Evolutionary conservation across 306 rosid species (phyloP).

Genomic region (Acacia confusa): DNA sequence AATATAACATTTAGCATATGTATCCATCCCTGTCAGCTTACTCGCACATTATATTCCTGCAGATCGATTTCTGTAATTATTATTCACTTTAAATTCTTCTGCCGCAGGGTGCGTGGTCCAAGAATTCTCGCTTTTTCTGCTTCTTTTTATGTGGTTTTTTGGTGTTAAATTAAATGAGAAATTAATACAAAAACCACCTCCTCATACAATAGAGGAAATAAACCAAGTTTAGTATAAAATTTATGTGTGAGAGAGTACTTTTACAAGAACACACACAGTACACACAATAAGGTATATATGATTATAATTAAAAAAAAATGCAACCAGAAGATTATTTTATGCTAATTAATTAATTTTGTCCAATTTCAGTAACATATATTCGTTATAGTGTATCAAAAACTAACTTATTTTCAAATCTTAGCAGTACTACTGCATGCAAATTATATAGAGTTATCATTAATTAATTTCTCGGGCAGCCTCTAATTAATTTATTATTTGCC

Average conservation of each 20-base stretch:
- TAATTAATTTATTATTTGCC: neutral
- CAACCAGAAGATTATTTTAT: neutral
- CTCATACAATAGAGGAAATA: neutral
- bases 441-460: neutral
- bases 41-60: neutral
- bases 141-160: neutral
- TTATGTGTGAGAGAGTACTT: neutral
- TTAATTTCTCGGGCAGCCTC: neutral
- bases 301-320: constrained; percentile 4
- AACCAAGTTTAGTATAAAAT: neutral
- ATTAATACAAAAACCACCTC: neutral
- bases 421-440: neutral
- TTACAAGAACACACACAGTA: neutral
- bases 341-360: neutral
- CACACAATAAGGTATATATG: neutral
- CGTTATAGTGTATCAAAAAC: neutral
- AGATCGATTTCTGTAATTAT: neutral
- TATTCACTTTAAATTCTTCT: neutral
- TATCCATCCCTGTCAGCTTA: neutral
- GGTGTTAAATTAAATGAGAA: neutral
- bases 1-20: neutral
- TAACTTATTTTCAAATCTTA: neutral
- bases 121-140: neutral
- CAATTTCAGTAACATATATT: too few species aligned
- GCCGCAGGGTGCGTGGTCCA: neutral